Base-by-base conservation (phyloP, 768 basidiomycete species). In the Sutorius australiensis region DNA sequence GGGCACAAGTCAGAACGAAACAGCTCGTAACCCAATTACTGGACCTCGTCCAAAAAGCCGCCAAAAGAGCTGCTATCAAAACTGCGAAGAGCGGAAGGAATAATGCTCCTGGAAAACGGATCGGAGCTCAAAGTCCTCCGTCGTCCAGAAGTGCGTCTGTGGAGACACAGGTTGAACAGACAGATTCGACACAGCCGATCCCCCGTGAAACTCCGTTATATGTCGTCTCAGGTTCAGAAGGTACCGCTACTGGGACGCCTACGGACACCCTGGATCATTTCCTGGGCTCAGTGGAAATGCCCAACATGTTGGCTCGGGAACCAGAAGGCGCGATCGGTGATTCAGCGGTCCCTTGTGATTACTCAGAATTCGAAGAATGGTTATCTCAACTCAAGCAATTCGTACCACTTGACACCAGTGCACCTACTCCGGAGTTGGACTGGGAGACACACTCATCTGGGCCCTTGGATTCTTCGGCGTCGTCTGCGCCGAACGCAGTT, bases 1-100 rank as follows among this genome's bases (percentile, higher is more conserved):
- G 89, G 89, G 79, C 83, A 55, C 76, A 70, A 42, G 78, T 85
- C 33, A 79, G 88, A 28, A 78, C 80, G 6, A 81, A 80, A 55
- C 80, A 80, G 59, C 71, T 91, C 32, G 73, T 87, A 14, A 70
- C 75, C 3, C 82, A 90, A 61, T 72, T 90, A 32, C 71, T 84
- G 14, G 71, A 72, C 19, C 69, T 89, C 11, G 77, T 89, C 51
- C 83, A 83, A 60, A 69, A 66, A 46, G 87, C 87, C 6, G 75
- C 80, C 14, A 73, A 73, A 51, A 86, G 81, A 62, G 87, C 85
- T 32, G 80, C 84, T 2, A 71, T 80, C 36, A 80, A 77, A 62
- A 79, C 58, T 36, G 55, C 54, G 37, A 66, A 48, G 54, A 58
- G 17, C 13, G 24, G 32, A 30, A 36, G 44, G 19, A 58, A 36